A percentile compares a stretch with the other conserved stretches of the same genome.
Evolutionary conservation across 1,139 yeast species (phyloP).

Genomic region (Taphrina pruni): DNA sequence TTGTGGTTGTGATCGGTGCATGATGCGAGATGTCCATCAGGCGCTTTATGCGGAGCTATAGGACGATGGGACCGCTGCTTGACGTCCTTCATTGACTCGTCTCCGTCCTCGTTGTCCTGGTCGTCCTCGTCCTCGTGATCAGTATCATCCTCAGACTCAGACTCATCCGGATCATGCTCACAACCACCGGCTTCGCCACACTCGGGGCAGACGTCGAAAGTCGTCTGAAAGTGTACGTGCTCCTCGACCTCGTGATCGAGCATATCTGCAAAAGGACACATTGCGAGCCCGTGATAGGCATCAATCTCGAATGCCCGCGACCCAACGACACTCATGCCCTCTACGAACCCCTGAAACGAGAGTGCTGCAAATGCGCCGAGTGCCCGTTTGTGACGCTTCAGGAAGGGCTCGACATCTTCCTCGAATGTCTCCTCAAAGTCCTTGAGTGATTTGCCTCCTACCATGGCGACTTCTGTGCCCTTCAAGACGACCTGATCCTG

Average conservation of each 20-base stretch:
- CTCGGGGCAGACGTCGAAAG: conserved; percentile 68
- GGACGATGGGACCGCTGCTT: conserved; percentile 5
- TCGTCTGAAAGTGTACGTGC: conserved; percentile 75
- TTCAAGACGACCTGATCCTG: conserved; percentile 58
- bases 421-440: conserved; percentile 60
- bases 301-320: conserved; percentile 85
- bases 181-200: conserved; percentile 68
- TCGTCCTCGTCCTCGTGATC: conserved; percentile 21
- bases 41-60: conserved; percentile 3
- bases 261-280: conserved; percentile 91
- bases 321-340: conserved; percentile 58
- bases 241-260: conserved; percentile 71
- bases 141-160: conserved; percentile 50
- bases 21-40: conserved; percentile 51
- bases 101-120: conserved; percentile 21
- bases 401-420: conserved; percentile 53
- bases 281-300: conserved; percentile 69
- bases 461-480: conserved; percentile 71
- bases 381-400: conserved; percentile 47
- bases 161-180: conserved; percentile 73
- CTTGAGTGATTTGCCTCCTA: conserved; percentile 64
- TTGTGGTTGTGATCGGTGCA: conserved; percentile 2
- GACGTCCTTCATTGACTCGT: conserved; percentile 5
- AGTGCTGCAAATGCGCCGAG: conserved; percentile 44
- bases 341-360: conserved; percentile 49